Percentiles rank a stretch among this genome's conserved stretches.
Evolutionary conservation across 176 grass and related monocot genomes (phyloP).

Genomic region (Ananas comosus): DNA sequence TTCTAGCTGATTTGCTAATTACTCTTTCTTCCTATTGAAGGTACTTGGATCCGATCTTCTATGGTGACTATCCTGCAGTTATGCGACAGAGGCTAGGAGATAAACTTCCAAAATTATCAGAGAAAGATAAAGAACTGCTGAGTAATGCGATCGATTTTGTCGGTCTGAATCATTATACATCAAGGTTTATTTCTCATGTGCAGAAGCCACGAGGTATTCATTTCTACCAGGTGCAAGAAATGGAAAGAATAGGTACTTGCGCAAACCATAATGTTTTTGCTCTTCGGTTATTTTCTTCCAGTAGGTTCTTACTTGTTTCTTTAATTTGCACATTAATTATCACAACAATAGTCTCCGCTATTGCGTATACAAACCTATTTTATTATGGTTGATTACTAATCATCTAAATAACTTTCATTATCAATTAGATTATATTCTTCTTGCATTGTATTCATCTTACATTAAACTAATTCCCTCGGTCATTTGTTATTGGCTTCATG

Average conservation of each 20-base stretch:
- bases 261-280: neutral
- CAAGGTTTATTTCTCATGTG: slow-evolving; percentile 65
- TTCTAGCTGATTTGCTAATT: neutral
- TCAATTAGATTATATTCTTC: neutral
- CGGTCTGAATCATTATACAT: slow-evolving; percentile 93
- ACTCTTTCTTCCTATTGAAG: slow-evolving; percentile 26
- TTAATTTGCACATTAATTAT: neutral
- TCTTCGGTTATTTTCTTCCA: no score
- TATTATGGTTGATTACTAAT: neutral
- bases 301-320: neutral
- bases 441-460: no score
- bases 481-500: slow-evolving; percentile 14
- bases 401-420: neutral
- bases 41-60: slow-evolving; percentile 92
- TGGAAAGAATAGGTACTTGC: slow-evolving; percentile 53
- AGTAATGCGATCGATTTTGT: slow-evolving; percentile 90
- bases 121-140: slow-evolving; percentile 74
- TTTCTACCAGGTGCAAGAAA: slow-evolving; percentile 67
- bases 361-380: no score
- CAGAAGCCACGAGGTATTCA: slow-evolving; percentile 28
- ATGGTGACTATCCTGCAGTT: slow-evolving; percentile 82
- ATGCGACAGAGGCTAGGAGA: slow-evolving; percentile 70
- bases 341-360: no score
- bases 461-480: neutral
- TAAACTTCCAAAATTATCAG: slow-evolving; percentile 77